Evolutionary conservation across 768 basidiomycete genomes (phyloP).

Genomic region (Wakefieldia striispora): DNA sequence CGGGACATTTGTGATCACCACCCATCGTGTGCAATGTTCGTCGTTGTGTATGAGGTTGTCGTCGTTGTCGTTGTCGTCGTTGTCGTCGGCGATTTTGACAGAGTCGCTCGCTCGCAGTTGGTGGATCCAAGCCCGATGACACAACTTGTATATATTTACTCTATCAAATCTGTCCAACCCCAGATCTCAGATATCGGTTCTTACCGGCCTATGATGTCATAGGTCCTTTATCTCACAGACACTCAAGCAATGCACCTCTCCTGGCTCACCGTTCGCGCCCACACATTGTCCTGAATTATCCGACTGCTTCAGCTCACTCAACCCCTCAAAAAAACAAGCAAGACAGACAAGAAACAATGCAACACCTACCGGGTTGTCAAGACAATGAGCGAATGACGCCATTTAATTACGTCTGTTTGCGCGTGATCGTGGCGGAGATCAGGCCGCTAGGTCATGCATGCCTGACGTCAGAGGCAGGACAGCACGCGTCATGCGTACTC

Average conservation of each 20-base stretch:
- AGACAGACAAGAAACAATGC: background rate
- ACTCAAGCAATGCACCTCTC: background rate
- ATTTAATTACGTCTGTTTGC: slow-evolving; percentile 36
- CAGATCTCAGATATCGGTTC: slow-evolving; percentile 35
- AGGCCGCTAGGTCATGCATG: slow-evolving; percentile 43
- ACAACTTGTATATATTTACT: slow-evolving; percentile 40
- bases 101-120: slow-evolving; percentile 22
- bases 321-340: background rate
- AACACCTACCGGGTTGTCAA: slow-evolving; percentile 27
- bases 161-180: slow-evolving; percentile 25
- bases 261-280: background rate
- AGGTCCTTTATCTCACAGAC: slow-evolving; percentile 7
- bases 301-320: too few species aligned
- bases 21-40: slow-evolving; percentile 45
- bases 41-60: background rate
- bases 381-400: slow-evolving; percentile 33
- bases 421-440: slow-evolving; percentile 58
- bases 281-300: too few species aligned
- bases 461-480: slow-evolving; percentile 28
- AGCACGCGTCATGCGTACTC: slow-evolving; percentile 31
- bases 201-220: slow-evolving; percentile 33
- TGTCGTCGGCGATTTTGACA: slow-evolving; percentile 14
- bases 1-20: slow-evolving; percentile 84
- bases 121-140: slow-evolving; percentile 32
- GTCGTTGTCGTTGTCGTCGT: slow-evolving; percentile 8